Conservation (phyloP, 495 filamentous ascomycete species). For the Sordaria brevicollis region DNA sequence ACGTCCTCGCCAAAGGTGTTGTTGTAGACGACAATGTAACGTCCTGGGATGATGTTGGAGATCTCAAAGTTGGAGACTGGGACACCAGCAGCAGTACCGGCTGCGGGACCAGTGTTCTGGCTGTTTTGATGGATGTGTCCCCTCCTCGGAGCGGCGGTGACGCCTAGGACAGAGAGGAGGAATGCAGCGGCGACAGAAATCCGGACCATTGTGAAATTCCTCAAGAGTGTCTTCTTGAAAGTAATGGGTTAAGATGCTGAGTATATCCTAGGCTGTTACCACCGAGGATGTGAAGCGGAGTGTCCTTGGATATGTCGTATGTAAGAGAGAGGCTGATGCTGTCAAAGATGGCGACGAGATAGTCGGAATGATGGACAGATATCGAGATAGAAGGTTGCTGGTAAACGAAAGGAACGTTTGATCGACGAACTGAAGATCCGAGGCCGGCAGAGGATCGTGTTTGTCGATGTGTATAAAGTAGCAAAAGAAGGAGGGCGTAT, state of each 20-base stretch:
- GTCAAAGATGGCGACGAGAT: too few species aligned
- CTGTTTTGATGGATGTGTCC: not conserved
- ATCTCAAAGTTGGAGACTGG: slow-evolving; percentile 34
- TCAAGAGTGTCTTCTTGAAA: not conserved
- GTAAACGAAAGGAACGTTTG: not conserved
- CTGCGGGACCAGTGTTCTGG: not conserved
- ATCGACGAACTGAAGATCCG: not conserved
- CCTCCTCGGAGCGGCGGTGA: slow-evolving; percentile 17
- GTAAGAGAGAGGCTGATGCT: not conserved
- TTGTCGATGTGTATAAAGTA: not conserved
- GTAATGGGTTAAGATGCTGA: not conserved
- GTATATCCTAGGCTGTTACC: not conserved
- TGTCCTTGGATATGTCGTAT: not conserved
- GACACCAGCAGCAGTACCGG: slow-evolving; percentile 23
- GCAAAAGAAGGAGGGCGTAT: slow-evolving; percentile 4
- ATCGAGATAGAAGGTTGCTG: not conserved
- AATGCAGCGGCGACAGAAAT: slow-evolving; percentile 17
- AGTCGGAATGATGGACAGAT: not conserved
- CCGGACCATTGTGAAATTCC: slow-evolving; percentile 16
- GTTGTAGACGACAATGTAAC: slow-evolving; percentile 43
- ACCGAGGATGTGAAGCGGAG: not conserved
- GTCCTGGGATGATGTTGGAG: slow-evolving; percentile 30
- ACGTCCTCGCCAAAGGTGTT: slow-evolving; percentile 29
- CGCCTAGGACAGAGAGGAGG: slow-evolving; percentile 22
- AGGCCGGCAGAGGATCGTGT: not conserved